A percentile compares a stretch with the other conserved stretches of the same genome.
These are phyloP conservation scores for Quercus cerris DNA, from an alignment of 306 rosid species.

Conservation along the genomic window DNA sequence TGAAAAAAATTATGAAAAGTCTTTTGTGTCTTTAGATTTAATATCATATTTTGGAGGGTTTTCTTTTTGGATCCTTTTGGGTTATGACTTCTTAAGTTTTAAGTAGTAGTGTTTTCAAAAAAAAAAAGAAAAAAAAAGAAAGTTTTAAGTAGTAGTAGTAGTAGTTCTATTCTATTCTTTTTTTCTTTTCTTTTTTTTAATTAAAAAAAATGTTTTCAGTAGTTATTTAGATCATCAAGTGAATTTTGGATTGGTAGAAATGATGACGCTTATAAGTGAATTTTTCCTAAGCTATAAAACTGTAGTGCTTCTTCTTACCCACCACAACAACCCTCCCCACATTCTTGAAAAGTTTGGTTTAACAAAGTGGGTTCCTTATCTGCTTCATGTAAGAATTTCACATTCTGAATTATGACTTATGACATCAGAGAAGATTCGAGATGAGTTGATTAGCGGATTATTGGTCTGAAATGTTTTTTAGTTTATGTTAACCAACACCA, in stretches of 20 bases:
- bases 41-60: too few relatives aligned
- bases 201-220: too few relatives aligned
- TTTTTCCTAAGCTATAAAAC: slow-evolving; percentile 1
- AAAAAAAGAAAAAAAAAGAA: too few relatives aligned
- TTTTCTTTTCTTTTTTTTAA: too few relatives aligned
- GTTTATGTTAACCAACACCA: neutral
- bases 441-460: neutral
- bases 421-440: neutral
- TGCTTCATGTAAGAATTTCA: neutral
- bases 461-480: neutral
- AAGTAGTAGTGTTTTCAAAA: too few relatives aligned
- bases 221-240: slow-evolving; percentile 10
- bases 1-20: too few relatives aligned
- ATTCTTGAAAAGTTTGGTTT: slow-evolving; percentile 18
- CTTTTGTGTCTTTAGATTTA: too few relatives aligned
- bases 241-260: neutral
- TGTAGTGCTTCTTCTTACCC: slow-evolving; percentile 37
- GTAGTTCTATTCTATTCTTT: too few relatives aligned
- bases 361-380: slow-evolving; percentile 4
- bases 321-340: slow-evolving; percentile 43
- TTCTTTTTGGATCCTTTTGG: too few relatives aligned
- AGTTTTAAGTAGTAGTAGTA: too few relatives aligned
- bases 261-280: neutral
- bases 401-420: neutral
- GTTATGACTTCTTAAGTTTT: too few relatives aligned